phyloP scores from a whole-genome alignment of 2,329 filamentous ascomycete species.

The Trichoderma arundinaceum region DNA sequence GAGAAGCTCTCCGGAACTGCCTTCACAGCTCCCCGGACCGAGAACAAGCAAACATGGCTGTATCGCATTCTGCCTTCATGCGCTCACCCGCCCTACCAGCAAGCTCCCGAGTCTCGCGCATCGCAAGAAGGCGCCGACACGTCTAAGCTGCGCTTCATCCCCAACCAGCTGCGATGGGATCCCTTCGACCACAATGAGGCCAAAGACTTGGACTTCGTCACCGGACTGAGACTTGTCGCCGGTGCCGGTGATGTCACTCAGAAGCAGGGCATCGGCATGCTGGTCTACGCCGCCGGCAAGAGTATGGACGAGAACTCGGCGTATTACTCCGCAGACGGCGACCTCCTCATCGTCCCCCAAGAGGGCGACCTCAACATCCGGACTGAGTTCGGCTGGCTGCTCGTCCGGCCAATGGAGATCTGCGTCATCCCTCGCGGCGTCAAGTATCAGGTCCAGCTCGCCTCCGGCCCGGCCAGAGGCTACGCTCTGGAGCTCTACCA shows the following conservation, averaged over 20 bases:
- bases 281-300: slow-evolving; percentile 78
- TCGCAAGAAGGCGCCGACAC: slow-evolving; percentile 36
- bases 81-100: slow-evolving; percentile 62
- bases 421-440: slow-evolving; percentile 76
- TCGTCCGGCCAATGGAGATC: slow-evolving; percentile 80
- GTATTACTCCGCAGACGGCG: slow-evolving; percentile 85
- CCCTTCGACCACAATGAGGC: slow-evolving; percentile 73
- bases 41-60: slow-evolving; percentile 75
- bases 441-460: slow-evolving; percentile 73
- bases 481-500: slow-evolving; percentile 79
- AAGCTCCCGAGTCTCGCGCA: slow-evolving; percentile 45
- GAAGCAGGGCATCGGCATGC: slow-evolving; percentile 80
- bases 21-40: slow-evolving; percentile 71
- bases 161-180: slow-evolving; percentile 85
- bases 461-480: slow-evolving; percentile 66
- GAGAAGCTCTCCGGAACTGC: slow-evolving; percentile 78
- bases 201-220: slow-evolving; percentile 56
- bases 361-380: slow-evolving; percentile 75
- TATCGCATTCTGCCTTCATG: slow-evolving; percentile 72
- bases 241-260: slow-evolving; percentile 79
- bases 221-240: slow-evolving; percentile 70
- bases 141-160: slow-evolving; percentile 50
- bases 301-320: slow-evolving; percentile 76
- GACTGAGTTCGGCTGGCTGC: slow-evolving; percentile 75
- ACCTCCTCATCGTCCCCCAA: slow-evolving; percentile 77